Base-by-base conservation (phyloP, 257 asterid genomes). In the Solanum virginianum region DNA sequence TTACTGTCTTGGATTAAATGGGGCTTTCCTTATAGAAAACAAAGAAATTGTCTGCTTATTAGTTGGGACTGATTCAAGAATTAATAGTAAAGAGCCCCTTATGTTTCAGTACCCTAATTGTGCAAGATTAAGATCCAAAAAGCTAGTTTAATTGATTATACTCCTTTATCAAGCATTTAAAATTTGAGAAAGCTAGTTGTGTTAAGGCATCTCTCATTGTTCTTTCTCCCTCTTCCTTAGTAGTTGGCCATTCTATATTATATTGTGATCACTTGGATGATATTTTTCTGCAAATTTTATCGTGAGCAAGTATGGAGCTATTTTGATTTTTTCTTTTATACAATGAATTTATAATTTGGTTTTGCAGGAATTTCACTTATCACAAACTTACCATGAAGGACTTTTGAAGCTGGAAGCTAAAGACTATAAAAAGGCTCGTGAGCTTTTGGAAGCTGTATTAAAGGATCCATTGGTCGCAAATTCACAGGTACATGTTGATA, bases 301-400 rank as follows among this genome's bases (percentile, higher is more conserved):
- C 22, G 32, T 16, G 53, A 39, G 80, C 11, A 16, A 56, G 36
- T 53, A 39, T 7, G 5, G 80, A 24, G 41, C 60, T 56, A 39
- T 65, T 29, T 83, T 55, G 29, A 39, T 47, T 86, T 36, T 26
- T 54, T n/a, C 54, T 68, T 80, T 20, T 86, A 8, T 70, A 43
- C n/a, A 54, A 66, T 65, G 71, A 85, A 81, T 74, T 63, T 86
- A 12, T 66, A 32, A 85, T 45, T 71, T 18, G 80, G 53, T 18
- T 54, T 85, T 86, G 74, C 92, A 96, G 99, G 99, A 96, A 86
- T 94, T 92, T 88, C 97, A 92, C 89, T 90, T 96, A 54, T 93
- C 99, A 70, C 98, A 96, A 88, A 88, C 92, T 79, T 96, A 96
- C 92, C 98, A 93, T 49, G 98, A 96, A 85, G 99, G 99, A 26